Conservation (phyloP, 305 asterid genomes). For the Fraxinus ornus region DNA sequence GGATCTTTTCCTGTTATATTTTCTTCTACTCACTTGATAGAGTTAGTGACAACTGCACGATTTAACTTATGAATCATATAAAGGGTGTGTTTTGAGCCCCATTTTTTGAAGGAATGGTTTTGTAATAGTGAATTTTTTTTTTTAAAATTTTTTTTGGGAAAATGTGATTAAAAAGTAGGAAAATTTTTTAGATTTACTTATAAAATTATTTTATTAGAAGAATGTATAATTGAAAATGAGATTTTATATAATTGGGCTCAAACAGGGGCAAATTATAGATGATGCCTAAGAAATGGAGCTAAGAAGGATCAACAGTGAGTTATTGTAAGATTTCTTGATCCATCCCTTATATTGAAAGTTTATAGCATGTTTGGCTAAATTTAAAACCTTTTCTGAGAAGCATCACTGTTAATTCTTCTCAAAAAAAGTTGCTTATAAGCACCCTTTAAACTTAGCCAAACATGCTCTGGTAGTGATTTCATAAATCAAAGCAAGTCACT, state of each 20-base stretch:
- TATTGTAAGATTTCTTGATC: neutral
- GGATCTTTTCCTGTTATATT: neutral
- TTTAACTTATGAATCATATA: neutral
- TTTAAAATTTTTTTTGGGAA: too few species aligned
- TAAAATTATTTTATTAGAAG: neutral
- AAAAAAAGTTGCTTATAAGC: neutral
- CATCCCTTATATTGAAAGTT: too few species aligned
- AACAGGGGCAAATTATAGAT: neutral
- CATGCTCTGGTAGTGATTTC: neutral
- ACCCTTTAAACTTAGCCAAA: neutral
- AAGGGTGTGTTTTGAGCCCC: too few species aligned
- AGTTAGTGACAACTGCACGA: neutral
- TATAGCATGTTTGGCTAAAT: neutral
- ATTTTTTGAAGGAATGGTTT: neutral
- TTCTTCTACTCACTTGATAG: neutral
- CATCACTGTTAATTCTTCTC: neutral
- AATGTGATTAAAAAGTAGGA: too few species aligned
- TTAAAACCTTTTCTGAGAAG: neutral
- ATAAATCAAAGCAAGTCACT: neutral
- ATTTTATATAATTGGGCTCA: neutral
- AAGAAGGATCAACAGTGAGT: too few species aligned
- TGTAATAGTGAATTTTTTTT: neutral
- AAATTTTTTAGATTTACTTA: neutral
- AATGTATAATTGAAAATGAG: neutral
- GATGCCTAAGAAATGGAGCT: neutral